Evolutionary conservation across 108 stramenopile genomes (phyloP), one percentile per base, ranked within the genome.

Genomic region (Conticribra guillardii): DNA sequence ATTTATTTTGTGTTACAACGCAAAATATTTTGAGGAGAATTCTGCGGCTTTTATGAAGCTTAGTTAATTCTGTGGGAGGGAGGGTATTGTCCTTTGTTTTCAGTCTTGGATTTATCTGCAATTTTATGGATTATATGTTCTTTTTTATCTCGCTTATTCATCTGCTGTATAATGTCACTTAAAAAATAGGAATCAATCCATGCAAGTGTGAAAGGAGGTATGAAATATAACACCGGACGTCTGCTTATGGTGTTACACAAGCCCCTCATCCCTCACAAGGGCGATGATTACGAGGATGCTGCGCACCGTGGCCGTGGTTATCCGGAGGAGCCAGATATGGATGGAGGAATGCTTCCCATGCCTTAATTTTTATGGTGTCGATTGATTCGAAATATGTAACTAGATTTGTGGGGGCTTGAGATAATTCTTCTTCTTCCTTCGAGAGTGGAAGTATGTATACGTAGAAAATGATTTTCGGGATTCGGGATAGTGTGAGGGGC

Each of bases 221-320:
- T 90, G 88, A 90, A 90, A 69, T 93, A 93, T 84, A 93, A 93
- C 61, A 93, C 92, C 48, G 92, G 92, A 55, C 88, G 88, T 32
- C 81, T 93, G 29, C 73, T 93, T 30, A 93, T 93, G 92, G 88
- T 93, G 7, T 71, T 93, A 45, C 84, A 83, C 48, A 74, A 87
- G 69, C 88, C 92, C 9, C 85, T 89, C 57, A 58, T 77, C 37
- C 76, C 76, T 31, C 67, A 69, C 8, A 61, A 52, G 19, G 71
- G 71, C 28, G 71, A 73, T 30, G 52, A 62, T 22, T 73, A 73
- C 28, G 66, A 75, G 14, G 50, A 59, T 37, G 7, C 56, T 4
- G n/a, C 30, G 28, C 62, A 27, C 18, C 50, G 60, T 14, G 61
- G 65, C 11, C 22, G 33, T 49, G 65, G 65, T 32, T 77, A 77